A percentile compares a stretch with the other conserved stretches of the same genome.
Evolutionary conservation across 441 rosid species (phyloP).

Genomic region (Euphorbia celastroides): DNA sequence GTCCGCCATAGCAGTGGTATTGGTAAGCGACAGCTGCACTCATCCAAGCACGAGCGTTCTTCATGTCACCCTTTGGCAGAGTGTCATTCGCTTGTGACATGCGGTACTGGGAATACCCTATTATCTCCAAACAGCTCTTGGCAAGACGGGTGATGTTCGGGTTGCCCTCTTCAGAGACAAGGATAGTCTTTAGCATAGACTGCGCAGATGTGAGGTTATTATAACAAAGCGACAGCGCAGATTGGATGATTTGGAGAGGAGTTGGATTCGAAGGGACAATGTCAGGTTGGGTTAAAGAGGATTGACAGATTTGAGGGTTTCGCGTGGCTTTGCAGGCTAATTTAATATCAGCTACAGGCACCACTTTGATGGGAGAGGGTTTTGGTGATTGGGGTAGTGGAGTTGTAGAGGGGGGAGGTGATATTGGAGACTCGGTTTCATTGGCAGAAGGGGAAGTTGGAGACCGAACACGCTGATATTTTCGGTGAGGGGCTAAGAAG

Average conservation of each 20-base stretch:
- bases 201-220: slow-evolving; percentile 43
- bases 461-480: not conserved
- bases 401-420: not conserved
- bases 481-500: slow-evolving; percentile 27
- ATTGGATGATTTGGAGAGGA: slow-evolving; percentile 50
- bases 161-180: slow-evolving; percentile 37
- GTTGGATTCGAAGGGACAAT: slow-evolving; percentile 39
- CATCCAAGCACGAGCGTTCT: slow-evolving; percentile 80
- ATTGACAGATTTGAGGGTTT: slow-evolving; percentile 44
- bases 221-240: slow-evolving; percentile 54
- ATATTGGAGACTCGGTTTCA: not conserved
- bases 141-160: slow-evolving; percentile 48
- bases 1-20: slow-evolving; percentile 63
- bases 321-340: slow-evolving; percentile 67
- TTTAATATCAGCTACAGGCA: slow-evolving; percentile 28
- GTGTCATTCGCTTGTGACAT: slow-evolving; percentile 32
- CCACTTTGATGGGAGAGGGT: not conserved
- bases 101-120: slow-evolving; percentile 47
- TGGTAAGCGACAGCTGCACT: slow-evolving; percentile 71
- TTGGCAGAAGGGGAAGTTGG: not conserved
- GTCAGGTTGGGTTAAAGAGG: slow-evolving; percentile 41
- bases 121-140: slow-evolving; percentile 40
- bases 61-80: slow-evolving; percentile 33
- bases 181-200: slow-evolving; percentile 40
- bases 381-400: not conserved